These are phyloP conservation scores for Monotropa hypopitys DNA, from an alignment of 179 eudicot genomes.

Conservation along the genomic window DNA sequence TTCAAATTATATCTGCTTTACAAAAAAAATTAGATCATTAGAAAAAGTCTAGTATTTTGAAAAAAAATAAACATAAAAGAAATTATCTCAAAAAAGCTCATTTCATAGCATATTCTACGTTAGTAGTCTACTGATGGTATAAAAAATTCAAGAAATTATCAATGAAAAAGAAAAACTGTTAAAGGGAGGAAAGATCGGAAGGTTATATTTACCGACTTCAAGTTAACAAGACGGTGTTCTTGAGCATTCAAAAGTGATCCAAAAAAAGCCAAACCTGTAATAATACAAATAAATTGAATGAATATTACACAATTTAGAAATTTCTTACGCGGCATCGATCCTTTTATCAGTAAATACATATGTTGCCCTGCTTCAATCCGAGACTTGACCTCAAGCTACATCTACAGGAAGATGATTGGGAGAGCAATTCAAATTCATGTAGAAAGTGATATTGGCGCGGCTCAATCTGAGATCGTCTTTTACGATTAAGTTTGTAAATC, in stretches of 20 bases:
- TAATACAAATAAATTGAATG: not conserved
- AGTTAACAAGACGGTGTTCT: not conserved
- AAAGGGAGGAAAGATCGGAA: too few relatives aligned
- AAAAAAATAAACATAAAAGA: too few relatives aligned
- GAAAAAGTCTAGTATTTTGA: too few relatives aligned
- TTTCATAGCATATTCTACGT: too few relatives aligned
- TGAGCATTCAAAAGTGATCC: not conserved
- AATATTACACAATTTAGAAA: not conserved
- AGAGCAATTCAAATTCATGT: not conserved
- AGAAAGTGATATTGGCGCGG: conserved; percentile 99
- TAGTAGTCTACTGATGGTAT: too few relatives aligned
- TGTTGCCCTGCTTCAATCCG: not conserved
- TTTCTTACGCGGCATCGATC: not conserved
- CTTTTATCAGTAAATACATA: not conserved
- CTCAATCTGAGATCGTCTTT: conserved; percentile 96
- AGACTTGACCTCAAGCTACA: not conserved
- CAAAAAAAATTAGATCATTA: too few relatives aligned
- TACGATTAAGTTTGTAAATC: conserved; percentile 39
- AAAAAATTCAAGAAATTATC: too few relatives aligned
- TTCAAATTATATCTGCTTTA: too few relatives aligned
- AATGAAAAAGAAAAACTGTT: too few relatives aligned
- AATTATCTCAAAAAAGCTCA: too few relatives aligned
- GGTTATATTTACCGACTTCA: not conserved
- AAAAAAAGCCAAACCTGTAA: not conserved
- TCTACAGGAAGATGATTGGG: not conserved